phyloP scores from a whole-genome alignment of 1,284 basidiomycete genomes.

The Marasmius oreades region DNA sequence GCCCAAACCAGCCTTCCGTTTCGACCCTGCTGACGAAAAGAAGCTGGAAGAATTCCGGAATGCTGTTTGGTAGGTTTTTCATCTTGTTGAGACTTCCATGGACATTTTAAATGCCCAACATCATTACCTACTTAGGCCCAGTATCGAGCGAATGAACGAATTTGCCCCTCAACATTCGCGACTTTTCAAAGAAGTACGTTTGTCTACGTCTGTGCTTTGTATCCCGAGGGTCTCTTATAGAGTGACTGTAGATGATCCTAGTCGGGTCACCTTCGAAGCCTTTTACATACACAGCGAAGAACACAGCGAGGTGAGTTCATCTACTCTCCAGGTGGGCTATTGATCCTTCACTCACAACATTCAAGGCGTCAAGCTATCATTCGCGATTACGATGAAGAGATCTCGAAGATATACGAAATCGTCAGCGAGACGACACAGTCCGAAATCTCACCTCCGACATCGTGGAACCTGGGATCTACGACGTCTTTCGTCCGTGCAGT shows the following conservation, averaged over 20 bases:
- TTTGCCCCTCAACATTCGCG: conserved; percentile 38
- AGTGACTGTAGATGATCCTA: conserved; percentile 28
- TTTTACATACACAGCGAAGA: conserved; percentile 29
- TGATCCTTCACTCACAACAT: not conserved
- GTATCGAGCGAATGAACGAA: conserved; percentile 35
- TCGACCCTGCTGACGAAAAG: conserved; percentile 25
- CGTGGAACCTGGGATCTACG: conserved; percentile 24
- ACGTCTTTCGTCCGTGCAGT: conserved; percentile 26
- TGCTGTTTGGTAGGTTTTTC: conserved; percentile 23
- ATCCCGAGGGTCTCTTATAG: too few species aligned
- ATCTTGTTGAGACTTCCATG: too few species aligned
- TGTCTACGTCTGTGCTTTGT: too few species aligned
- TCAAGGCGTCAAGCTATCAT: conserved; percentile 25
- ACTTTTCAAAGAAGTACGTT: conserved; percentile 33
- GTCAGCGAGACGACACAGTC: conserved; percentile 17
- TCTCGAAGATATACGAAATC: conserved; percentile 24
- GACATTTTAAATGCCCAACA: not conserved
- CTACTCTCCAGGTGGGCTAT: not conserved
- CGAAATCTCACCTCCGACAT: conserved; percentile 19
- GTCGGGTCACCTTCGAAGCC: conserved; percentile 25
- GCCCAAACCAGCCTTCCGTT: conserved; percentile 18
- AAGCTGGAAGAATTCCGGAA: conserved; percentile 21
- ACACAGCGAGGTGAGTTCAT: conserved; percentile 12
- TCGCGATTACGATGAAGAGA: conserved; percentile 27
- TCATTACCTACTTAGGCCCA: conserved; percentile 24